Evolutionary conservation across 768 basidiomycete genomes (phyloP).

Genomic region (Kwoniella sp.): DNA sequence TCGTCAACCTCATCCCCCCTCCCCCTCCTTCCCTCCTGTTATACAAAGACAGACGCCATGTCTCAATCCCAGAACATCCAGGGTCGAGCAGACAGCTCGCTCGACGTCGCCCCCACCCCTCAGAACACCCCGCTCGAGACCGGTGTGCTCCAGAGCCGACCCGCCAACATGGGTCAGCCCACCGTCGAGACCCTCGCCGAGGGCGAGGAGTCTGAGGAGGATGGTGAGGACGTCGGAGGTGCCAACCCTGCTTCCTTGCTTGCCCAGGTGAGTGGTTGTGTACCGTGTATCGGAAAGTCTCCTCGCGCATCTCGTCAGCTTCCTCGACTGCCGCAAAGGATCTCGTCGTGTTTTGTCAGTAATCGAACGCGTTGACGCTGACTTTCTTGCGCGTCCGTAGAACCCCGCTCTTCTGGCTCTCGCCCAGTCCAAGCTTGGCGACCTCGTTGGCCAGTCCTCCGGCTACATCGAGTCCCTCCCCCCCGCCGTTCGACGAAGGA

Average conservation of each 20-base stretch:
- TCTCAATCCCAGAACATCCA: constrained; percentile 45
- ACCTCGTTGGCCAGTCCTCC: constrained; percentile 82
- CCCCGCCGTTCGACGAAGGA: constrained; percentile 68
- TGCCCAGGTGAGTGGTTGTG: constrained; percentile 45
- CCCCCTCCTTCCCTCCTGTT: neutral
- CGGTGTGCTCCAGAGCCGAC: constrained; percentile 62
- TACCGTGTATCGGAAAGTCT: neutral
- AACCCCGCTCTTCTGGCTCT: constrained; percentile 69
- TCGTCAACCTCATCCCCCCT: neutral
- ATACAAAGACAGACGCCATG: constrained; percentile 15
- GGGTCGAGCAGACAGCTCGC: constrained; percentile 26
- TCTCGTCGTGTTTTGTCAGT: too few relatives aligned
- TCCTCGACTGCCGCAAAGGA: too few relatives aligned
- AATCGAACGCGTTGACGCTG: too few relatives aligned
- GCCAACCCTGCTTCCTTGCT: constrained; percentile 48
- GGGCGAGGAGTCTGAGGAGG: constrained; percentile 79
- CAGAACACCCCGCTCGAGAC: constrained; percentile 84
- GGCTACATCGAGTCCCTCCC: constrained; percentile 92
- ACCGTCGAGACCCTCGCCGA: constrained; percentile 50
- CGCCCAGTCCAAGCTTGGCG: constrained; percentile 80
- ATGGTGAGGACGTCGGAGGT: constrained; percentile 60
- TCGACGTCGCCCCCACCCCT: constrained; percentile 71
- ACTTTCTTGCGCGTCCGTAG: constrained; percentile 49
- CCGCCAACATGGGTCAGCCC: constrained; percentile 73
- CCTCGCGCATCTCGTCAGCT: too few relatives aligned